phyloP scores from a whole-genome alignment of 2,329 filamentous ascomycete genomes.

The Didymosphaeria variabile region DNA sequence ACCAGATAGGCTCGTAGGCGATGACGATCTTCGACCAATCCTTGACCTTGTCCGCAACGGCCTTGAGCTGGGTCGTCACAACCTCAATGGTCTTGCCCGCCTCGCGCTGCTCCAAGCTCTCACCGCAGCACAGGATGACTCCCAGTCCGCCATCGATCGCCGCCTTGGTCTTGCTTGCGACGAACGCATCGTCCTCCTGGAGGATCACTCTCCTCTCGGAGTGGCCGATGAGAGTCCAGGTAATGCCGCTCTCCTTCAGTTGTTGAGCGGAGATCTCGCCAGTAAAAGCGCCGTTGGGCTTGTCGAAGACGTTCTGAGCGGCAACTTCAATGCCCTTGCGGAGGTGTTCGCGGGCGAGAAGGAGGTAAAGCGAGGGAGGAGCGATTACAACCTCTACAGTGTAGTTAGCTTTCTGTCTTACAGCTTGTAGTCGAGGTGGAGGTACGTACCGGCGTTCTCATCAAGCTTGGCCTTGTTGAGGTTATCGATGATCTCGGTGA shows the following conservation, averaged over 20 bases:
- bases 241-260: constrained; percentile 86
- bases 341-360: constrained; percentile 81
- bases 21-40: constrained; percentile 96
- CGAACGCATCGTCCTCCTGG: constrained; percentile 80
- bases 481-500: constrained; percentile 89
- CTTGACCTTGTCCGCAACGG: constrained; percentile 78
- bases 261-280: constrained; percentile 94
- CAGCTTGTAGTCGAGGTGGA: neutral
- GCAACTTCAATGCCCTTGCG: constrained; percentile 82
- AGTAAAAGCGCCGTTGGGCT: constrained; percentile 95
- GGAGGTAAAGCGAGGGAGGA: constrained; percentile 89
- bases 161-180: constrained; percentile 93
- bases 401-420: neutral
- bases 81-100: constrained; percentile 83
- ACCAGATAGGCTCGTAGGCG: constrained; percentile 99
- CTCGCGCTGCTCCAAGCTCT: constrained; percentile 93
- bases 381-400: constrained; percentile 90
- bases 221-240: constrained; percentile 93
- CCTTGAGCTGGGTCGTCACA: constrained; percentile 84
- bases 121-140: constrained; percentile 97
- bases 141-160: constrained; percentile 85
- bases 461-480: constrained; percentile 88
- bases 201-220: constrained; percentile 93
- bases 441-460: constrained; percentile 71
- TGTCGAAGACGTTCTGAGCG: constrained; percentile 97